Conservation (phyloP, 176 grass and related monocot species). For the Secale cereale region DNA sequence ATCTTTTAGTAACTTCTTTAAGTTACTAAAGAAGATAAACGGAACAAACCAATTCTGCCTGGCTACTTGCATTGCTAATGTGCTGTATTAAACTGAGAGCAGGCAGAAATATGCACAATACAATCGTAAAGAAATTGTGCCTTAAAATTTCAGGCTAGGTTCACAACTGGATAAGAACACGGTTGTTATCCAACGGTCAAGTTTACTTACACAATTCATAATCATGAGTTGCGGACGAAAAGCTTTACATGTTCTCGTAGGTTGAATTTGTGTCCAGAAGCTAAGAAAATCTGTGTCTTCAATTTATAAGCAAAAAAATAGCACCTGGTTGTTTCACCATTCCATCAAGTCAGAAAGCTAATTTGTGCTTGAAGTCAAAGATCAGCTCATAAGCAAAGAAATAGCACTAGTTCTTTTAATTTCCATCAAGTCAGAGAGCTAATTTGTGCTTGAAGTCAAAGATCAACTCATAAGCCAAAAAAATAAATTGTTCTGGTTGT, state of each 20-base stretch:
- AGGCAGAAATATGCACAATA: neutral
- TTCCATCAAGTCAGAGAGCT: neutral
- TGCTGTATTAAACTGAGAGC: neutral
- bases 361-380: too few species aligned
- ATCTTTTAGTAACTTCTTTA: neutral
- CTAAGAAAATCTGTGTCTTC: neutral
- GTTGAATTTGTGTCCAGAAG: neutral
- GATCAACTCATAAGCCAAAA: too few species aligned
- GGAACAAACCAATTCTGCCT: neutral
- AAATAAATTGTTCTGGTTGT: neutral
- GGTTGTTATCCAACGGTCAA: neutral
- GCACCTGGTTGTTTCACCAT: neutral
- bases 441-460: too few species aligned
- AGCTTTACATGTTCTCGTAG: neutral
- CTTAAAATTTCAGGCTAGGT: neutral
- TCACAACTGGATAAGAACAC: neutral
- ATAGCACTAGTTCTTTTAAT: neutral
- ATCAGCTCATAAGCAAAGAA: too few species aligned
- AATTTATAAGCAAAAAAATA: neutral
- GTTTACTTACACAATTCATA: neutral
- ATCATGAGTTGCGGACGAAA: neutral
- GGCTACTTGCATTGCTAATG: neutral
- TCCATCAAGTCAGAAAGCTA: neutral
- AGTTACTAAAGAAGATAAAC: neutral
- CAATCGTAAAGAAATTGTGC: neutral